phyloP scores from a whole-genome alignment of 1,284 basidiomycete species.

The Porodaedalea pini region DNA sequence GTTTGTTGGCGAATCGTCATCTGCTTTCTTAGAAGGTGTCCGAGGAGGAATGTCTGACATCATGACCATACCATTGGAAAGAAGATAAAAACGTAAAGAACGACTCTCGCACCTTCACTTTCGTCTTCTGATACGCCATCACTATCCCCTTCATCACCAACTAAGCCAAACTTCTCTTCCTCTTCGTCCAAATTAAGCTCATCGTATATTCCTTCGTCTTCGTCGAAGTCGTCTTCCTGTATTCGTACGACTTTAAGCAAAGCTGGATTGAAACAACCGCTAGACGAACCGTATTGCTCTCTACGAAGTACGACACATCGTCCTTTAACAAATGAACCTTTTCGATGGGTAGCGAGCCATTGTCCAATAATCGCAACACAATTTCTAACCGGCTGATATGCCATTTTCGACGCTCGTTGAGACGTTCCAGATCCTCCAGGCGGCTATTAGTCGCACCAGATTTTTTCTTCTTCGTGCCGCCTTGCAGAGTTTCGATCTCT shows the following conservation, averaged over 20 bases:
- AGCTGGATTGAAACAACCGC: constrained; percentile 13
- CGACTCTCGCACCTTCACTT: constrained; percentile 58
- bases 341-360: constrained; percentile 84
- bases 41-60: constrained; percentile 57
- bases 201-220: constrained; percentile 97
- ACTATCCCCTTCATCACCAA: constrained; percentile 68
- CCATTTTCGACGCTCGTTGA: constrained; percentile 96
- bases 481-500: constrained; percentile 88
- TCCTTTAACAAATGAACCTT: constrained; percentile 85
- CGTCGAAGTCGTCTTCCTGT: constrained; percentile 96
- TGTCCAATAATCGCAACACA: constrained; percentile 90
- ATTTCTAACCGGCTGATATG: constrained; percentile 93
- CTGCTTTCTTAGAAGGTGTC: constrained; percentile 66
- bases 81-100: background rate
- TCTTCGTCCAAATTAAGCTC: constrained; percentile 97
- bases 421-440: constrained; percentile 77
- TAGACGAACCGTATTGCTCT: constrained; percentile 84
- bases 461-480: constrained; percentile 84
- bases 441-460: constrained; percentile 65
- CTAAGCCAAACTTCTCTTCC: constrained; percentile 86
- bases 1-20: constrained; percentile 68
- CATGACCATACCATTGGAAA: background rate
- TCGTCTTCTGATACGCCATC: constrained; percentile 66
- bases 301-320: constrained; percentile 96
- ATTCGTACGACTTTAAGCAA: constrained; percentile 15